Evolutionary conservation across 148 eudicot species (phyloP).

Genomic region (Gaultheria prostrata): DNA sequence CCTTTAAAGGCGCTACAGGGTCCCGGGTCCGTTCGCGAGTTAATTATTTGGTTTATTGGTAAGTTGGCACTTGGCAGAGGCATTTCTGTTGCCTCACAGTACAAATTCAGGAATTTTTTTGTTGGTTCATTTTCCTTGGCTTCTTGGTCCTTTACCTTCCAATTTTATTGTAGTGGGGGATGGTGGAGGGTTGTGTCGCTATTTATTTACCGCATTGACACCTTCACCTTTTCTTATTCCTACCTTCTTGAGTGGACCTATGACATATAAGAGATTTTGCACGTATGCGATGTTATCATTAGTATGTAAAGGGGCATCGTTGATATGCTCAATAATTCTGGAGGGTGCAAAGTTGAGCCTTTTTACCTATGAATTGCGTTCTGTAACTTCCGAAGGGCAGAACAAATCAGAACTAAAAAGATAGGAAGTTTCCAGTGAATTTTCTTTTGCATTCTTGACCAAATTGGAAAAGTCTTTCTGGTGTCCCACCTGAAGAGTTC

Average conservation of each 20-base stretch:
- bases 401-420: too few species aligned
- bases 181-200: not conserved
- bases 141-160: not conserved
- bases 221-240: too few species aligned
- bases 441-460: not conserved
- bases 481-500: not conserved
- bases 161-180: not conserved
- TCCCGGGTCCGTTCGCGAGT: not conserved
- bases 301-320: not conserved
- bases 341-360: not conserved
- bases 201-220: not conserved
- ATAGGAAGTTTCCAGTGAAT: not conserved
- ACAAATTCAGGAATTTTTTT: not conserved
- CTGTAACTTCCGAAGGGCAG: not conserved
- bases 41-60: not conserved
- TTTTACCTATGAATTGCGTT: not conserved
- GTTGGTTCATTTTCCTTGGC: not conserved
- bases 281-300: not conserved
- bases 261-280: not conserved
- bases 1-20: too few species aligned
- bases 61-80: not conserved
- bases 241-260: not conserved
- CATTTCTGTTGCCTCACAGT: not conserved
- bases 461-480: not conserved
- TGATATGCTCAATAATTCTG: not conserved